phyloP scores from a whole-genome alignment of 2,329 filamentous ascomycete species.

The Aureobasidium namibiae region DNA sequence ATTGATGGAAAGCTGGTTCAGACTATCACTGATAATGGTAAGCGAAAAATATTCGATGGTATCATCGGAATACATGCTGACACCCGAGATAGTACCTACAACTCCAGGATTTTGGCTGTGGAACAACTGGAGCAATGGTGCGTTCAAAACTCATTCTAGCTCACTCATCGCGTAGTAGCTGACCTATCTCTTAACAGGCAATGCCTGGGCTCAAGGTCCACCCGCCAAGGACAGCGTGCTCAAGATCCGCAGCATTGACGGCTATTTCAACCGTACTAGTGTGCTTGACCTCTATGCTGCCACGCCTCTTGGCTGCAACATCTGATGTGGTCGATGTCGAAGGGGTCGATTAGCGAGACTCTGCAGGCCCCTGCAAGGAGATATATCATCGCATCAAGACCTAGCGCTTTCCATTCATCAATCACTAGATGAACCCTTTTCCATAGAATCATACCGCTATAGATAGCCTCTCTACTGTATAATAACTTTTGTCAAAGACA shows the following conservation, averaged over 20 bases:
- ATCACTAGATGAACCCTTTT: too few species aligned
- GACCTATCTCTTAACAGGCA: too few species aligned
- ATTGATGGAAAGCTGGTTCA: conserved; percentile 58
- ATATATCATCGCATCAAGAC: too few species aligned
- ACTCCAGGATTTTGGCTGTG: conserved; percentile 28
- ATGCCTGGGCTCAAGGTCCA: conserved; percentile 65
- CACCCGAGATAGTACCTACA: background rate
- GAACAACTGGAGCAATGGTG: too few species aligned
- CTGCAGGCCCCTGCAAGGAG: too few species aligned
- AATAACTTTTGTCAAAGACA: background rate
- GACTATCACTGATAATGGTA: conserved; percentile 31
- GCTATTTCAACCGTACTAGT: background rate
- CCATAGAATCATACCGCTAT: background rate
- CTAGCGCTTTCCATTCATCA: too few species aligned
- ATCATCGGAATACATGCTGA: too few species aligned
- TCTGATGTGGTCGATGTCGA: background rate
- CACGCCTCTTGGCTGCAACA: background rate
- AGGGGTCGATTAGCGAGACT: too few species aligned
- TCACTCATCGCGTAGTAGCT: too few species aligned
- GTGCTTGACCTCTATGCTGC: background rate
- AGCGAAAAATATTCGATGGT: conserved; percentile 37
- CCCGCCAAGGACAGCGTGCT: conserved; percentile 55
- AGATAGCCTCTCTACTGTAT: background rate
- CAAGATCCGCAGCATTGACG: conserved; percentile 53
- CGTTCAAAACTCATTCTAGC: too few species aligned